Evolutionary conservation across 1,284 basidiomycete genomes (phyloP).

Genomic region (Ganoderma sinense): DNA sequence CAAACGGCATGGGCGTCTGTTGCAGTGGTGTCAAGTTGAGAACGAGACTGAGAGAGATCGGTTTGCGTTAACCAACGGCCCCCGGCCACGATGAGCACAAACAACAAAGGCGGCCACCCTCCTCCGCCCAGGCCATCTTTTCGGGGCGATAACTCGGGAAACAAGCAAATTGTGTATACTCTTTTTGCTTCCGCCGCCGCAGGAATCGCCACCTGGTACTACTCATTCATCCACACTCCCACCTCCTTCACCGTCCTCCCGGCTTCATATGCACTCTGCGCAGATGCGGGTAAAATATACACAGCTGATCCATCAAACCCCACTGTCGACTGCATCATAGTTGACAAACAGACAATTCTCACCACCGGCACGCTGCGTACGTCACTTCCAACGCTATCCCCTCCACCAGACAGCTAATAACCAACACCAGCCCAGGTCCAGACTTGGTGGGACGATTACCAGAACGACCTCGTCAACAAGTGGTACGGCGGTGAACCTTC

Average conservation of each 20-base stretch:
- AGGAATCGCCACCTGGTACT: slow-evolving; percentile 30
- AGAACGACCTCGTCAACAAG: slow-evolving; percentile 38
- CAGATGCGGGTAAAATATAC: slow-evolving; percentile 33
- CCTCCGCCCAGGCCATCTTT: neutral
- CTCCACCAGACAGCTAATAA: slow-evolving; percentile 11
- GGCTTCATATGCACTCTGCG: slow-evolving; percentile 41
- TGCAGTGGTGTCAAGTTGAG: too few species aligned
- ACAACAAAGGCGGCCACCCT: neutral
- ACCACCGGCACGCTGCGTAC: slow-evolving; percentile 61
- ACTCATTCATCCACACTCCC: slow-evolving; percentile 8
- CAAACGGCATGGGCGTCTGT: too few species aligned
- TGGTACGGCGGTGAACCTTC: slow-evolving; percentile 41
- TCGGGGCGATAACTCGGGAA: neutral
- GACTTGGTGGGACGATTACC: slow-evolving; percentile 36
- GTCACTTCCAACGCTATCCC: slow-evolving; percentile 3
- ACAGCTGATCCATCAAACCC: slow-evolving; percentile 36
- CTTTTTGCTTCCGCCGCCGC: slow-evolving; percentile 30
- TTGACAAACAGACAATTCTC: slow-evolving; percentile 62
- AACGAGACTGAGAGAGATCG: too few species aligned
- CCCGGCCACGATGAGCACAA: neutral
- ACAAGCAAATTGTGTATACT: slow-evolving; percentile 24
- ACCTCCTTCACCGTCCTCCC: slow-evolving; percentile 28
- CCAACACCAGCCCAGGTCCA: slow-evolving; percentile 37
- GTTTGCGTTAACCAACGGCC: neutral
- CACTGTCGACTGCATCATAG: slow-evolving; percentile 72